Conservation (phyloP, 2,329 filamentous ascomycete genomes). For the Penicillium sp. region DNA sequence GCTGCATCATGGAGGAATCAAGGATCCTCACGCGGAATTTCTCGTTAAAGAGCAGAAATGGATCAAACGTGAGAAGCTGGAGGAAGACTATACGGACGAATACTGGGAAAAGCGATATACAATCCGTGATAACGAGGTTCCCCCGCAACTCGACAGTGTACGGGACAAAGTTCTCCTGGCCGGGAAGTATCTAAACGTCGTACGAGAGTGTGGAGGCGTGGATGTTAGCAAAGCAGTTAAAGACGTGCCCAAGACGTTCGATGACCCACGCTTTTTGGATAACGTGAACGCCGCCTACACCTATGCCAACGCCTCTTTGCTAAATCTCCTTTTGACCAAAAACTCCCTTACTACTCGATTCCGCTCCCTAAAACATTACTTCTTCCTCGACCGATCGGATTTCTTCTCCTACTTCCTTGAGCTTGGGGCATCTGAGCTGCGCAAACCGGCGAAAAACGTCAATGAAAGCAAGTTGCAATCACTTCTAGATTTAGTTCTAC, state of each 20-base stretch:
- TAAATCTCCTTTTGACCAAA: slow-evolving; percentile 88
- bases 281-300: slow-evolving; percentile 96
- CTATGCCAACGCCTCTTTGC: slow-evolving; percentile 89
- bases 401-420: slow-evolving; percentile 99
- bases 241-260: slow-evolving; percentile 89
- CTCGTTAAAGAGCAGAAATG: slow-evolving; percentile 95
- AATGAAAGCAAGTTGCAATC: slow-evolving; percentile 95
- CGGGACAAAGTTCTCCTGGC: slow-evolving; percentile 94
- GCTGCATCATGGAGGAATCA: slow-evolving; percentile 94
- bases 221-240: slow-evolving; percentile 87
- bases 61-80: slow-evolving; percentile 85
- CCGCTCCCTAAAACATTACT: slow-evolving; percentile 95
- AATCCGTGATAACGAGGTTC: slow-evolving; percentile 86
- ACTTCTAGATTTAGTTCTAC: slow-evolving; percentile 89
- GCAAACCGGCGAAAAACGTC: slow-evolving; percentile 84
- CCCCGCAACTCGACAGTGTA: slow-evolving; percentile 86
- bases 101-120: slow-evolving; percentile 99
- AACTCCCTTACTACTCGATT: slow-evolving; percentile 87
- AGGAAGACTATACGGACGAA: slow-evolving; percentile 97
- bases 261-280: slow-evolving; percentile 88
- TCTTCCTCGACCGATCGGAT: slow-evolving; percentile 96
- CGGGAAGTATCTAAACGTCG: slow-evolving; percentile 97
- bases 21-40: slow-evolving; percentile 92
- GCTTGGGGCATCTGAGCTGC: slow-evolving; percentile 83
- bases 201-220: slow-evolving; percentile 94